Conservation (phyloP, 2,329 filamentous ascomycete genomes). For the Ascochyta fabae region DNA sequence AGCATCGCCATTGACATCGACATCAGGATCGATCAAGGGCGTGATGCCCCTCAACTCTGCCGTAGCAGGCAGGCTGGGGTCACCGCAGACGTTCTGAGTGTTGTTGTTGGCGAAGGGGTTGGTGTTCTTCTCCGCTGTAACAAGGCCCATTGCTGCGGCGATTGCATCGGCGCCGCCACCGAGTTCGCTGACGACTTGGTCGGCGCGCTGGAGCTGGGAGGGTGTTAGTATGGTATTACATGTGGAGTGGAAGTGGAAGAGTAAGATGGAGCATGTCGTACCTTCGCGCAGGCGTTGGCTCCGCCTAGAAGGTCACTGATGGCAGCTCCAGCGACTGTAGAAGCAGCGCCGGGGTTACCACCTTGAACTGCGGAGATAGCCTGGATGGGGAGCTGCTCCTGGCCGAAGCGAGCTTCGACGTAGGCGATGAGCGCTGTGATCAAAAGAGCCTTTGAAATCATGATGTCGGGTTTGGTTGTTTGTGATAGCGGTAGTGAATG, state of each 20-base stretch:
- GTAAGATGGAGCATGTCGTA: slow-evolving; percentile 31
- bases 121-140: slow-evolving; percentile 75
- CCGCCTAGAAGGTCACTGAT: slow-evolving; percentile 68
- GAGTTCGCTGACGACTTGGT: slow-evolving; percentile 67
- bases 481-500: slow-evolving; percentile 18
- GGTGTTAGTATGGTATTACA: slow-evolving; percentile 24
- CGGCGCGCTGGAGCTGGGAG: slow-evolving; percentile 64
- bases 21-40: slow-evolving; percentile 70
- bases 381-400: slow-evolving; percentile 66
- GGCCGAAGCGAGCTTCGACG: slow-evolving; percentile 61
- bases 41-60: slow-evolving; percentile 69
- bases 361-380: slow-evolving; percentile 61
- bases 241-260: background rate
- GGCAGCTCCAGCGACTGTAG: slow-evolving; percentile 67
- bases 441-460: slow-evolving; percentile 44
- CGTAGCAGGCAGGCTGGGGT: slow-evolving; percentile 67
- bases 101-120: slow-evolving; percentile 68
- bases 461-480: slow-evolving; percentile 31
- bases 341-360: slow-evolving; percentile 65
- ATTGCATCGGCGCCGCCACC: slow-evolving; percentile 67
- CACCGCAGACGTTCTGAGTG: slow-evolving; percentile 67
- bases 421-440: slow-evolving; percentile 43
- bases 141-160: slow-evolving; percentile 66
- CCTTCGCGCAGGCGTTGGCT: slow-evolving; percentile 70
- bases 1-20: slow-evolving; percentile 62